A percentile compares a stretch with the other conserved stretches of the same genome.
phyloP scores from a whole-genome alignment of 2,329 filamentous ascomycete species.

The Anthostomella pinea region DNA sequence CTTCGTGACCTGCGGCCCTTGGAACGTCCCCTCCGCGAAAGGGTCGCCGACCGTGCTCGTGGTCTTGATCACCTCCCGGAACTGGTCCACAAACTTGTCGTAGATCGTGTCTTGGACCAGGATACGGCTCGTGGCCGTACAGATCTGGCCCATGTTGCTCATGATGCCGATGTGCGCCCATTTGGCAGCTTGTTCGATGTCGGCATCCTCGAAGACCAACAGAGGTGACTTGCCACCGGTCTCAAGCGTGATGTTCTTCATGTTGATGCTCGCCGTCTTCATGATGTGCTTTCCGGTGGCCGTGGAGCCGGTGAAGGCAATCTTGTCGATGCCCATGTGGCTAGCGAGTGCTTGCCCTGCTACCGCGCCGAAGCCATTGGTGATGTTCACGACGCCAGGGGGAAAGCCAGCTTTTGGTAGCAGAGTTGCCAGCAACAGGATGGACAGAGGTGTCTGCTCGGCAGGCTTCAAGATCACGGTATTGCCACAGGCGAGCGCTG shows the following conservation, averaged over 20 bases:
- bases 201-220: slow-evolving; percentile 63
- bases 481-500: slow-evolving; percentile 64
- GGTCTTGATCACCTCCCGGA: slow-evolving; percentile 57
- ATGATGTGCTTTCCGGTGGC: slow-evolving; percentile 71
- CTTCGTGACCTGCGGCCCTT: slow-evolving; percentile 72
- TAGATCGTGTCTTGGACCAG: slow-evolving; percentile 60
- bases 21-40: slow-evolving; percentile 66
- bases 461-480: slow-evolving; percentile 63
- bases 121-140: slow-evolving; percentile 62
- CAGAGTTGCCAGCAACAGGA: slow-evolving; percentile 63
- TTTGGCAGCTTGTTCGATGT: slow-evolving; percentile 66
- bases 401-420: slow-evolving; percentile 74
- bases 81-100: slow-evolving; percentile 61
- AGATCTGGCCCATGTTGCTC: slow-evolving; percentile 63
- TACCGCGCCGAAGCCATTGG: slow-evolving; percentile 68
- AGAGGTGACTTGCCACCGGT: slow-evolving; percentile 66
- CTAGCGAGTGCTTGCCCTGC: slow-evolving; percentile 66
- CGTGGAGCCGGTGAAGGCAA: slow-evolving; percentile 77
- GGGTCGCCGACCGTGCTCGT: slow-evolving; percentile 68
- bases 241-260: slow-evolving; percentile 66
- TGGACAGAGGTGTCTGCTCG: slow-evolving; percentile 65
- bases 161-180: slow-evolving; percentile 50
- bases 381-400: slow-evolving; percentile 71
- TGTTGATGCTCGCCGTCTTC: slow-evolving; percentile 66
- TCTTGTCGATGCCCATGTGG: slow-evolving; percentile 69